Base-by-base conservation (phyloP, 176 grass and related monocot species). In the Hsuehochloa calcarea region DNA sequence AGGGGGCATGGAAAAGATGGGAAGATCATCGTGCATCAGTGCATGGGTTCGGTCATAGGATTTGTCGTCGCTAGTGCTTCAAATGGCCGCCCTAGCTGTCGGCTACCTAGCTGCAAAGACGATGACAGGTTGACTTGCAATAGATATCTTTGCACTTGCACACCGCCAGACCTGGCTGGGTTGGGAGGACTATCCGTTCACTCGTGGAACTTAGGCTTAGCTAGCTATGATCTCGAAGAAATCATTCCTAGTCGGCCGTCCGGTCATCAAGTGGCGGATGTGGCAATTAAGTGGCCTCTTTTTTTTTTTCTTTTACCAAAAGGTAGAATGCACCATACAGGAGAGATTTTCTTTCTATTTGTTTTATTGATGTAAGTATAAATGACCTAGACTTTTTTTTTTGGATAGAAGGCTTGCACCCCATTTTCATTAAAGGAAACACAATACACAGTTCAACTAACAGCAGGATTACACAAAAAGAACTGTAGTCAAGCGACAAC, bases 61-160 rank as follows among this genome's bases (percentile, higher is more conserved):
- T 26, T 12, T 25, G 58, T 1, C 10, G n/a, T 60, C 25, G 58
- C 58, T 61, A 72, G 76, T 80, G 75, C 67, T 65, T 39, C 29
- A 54, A 60, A 26, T 54, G 54, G 75, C 66, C 66, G 43, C 67
- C 16, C 66, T n/a, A n/a, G n/a, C n/a, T 51, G 84, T 55, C 85
- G 85, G 77, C 74, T n/a, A 41, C 34, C 22, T n/a, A 10, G 22
- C 29, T 22, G 1, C 22, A 80, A 73, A n/a, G 59, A 74, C 10
- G 14, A 58, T 7, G n/a, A n/a, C n/a, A n/a, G 68, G 85, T 80
- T 74, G 85, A 80, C 85, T 54, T 40, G 43, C 25, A 7, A 51
- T 25, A 80, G 44, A 41, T 72, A 41, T 72, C 22, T 39, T 54
- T 20, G 58, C 58, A 54, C 46, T 68, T 17, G 34, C 14, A 34